phyloP scores from a whole-genome alignment of 345 rosid species.

The Psidium guajava region DNA sequence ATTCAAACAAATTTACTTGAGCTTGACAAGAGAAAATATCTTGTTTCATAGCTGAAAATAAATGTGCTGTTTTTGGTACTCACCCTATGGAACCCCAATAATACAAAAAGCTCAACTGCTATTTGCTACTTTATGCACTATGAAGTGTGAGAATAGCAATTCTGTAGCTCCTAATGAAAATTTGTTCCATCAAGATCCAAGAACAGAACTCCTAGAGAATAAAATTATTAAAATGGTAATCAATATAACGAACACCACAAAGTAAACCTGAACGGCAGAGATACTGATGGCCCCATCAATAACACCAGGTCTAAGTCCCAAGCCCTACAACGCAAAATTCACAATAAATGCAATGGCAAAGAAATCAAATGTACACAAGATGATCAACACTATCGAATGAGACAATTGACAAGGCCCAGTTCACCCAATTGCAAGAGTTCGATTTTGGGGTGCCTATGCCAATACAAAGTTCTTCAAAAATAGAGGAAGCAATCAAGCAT shows the following conservation, averaged over 20 bases:
- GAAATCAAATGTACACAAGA: background rate
- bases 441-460: background rate
- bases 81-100: background rate
- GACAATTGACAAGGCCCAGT: background rate
- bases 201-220: background rate
- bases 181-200: too few relatives aligned
- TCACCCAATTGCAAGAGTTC: too few relatives aligned
- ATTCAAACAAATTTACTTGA: background rate
- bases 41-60: background rate
- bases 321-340: constrained; percentile 41
- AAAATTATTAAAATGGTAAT: too few relatives aligned
- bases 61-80: background rate
- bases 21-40: background rate
- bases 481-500: background rate
- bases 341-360: background rate
- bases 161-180: background rate
- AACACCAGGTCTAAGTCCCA: constrained; percentile 76
- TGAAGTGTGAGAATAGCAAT: background rate
- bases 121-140: background rate
- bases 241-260: background rate
- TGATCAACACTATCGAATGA: background rate
- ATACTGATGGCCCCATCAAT: constrained; percentile 94
- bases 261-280: constrained; percentile 79
- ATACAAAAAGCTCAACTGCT: background rate
- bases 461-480: background rate